Conservation (phyloP, 805 yeast species). For the Lipomyces yamanashiensis region DNA sequence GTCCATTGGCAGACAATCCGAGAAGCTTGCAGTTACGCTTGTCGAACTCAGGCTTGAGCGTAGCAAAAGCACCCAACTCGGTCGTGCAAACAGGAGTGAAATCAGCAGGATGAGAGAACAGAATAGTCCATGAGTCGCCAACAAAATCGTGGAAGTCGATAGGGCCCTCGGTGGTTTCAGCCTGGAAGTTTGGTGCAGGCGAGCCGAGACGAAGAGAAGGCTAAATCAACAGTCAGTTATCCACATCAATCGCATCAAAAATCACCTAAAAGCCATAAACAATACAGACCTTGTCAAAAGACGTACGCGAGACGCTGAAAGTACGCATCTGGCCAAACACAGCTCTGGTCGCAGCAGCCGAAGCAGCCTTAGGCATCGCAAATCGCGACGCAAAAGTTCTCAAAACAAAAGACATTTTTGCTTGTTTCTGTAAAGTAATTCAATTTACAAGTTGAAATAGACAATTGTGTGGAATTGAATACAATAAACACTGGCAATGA, state of each 20-base stretch:
- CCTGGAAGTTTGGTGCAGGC: slow-evolving; percentile 84
- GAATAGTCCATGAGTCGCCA: slow-evolving; percentile 83
- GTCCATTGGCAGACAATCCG: slow-evolving; percentile 87
- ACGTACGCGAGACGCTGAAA: slow-evolving; percentile 25
- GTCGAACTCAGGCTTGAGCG: slow-evolving; percentile 87
- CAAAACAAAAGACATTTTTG: slow-evolving; percentile 18
- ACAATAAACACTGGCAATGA: neutral
- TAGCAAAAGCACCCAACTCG: slow-evolving; percentile 93
- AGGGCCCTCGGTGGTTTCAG: slow-evolving; percentile 82
- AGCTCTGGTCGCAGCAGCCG: neutral
- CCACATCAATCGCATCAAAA: neutral
- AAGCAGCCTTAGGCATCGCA: neutral
- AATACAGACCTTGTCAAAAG: slow-evolving; percentile 12
- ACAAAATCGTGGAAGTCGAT: slow-evolving; percentile 85
- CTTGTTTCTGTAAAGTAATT: neutral
- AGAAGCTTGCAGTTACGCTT: slow-evolving; percentile 85
- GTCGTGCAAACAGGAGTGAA: slow-evolving; percentile 98
- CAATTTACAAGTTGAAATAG: neutral
- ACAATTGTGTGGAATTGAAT: neutral
- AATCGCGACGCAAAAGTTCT: slow-evolving; percentile 15
- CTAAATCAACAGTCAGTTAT: slow-evolving; percentile 30
- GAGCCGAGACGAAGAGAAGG: slow-evolving; percentile 69
- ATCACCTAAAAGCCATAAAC: neutral
- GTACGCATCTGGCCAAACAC: slow-evolving; percentile 6
- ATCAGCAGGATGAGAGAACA: slow-evolving; percentile 95